Base-by-base conservation (phyloP, 352 stramenopile species). In the Stephanocyclus meneghinianus region DNA sequence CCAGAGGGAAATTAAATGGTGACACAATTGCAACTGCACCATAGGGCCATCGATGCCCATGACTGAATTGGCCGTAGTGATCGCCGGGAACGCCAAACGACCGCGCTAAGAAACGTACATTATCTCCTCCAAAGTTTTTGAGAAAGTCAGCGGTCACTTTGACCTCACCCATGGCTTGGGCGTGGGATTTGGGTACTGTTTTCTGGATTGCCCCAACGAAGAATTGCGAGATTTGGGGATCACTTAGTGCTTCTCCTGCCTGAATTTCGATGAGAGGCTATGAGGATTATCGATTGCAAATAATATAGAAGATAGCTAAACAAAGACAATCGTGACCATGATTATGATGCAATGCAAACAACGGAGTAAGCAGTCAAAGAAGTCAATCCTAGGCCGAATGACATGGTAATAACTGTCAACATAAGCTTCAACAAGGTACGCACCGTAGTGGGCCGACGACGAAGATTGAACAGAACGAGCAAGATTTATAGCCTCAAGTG, bases 1-100 rank as follows among this genome's bases (percentile, higher is more conserved):
- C 96, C 90, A 99, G 48, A 80, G 97, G 93, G 81, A 99, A 99
- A 88, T 99, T 99, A 89, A 99, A 99, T 8, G 97, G 97, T 70
- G 96, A 96, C 62, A 99, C 96, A 21, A 99, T 91, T 32, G 96
- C 95, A 21, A 99, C 96, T 2, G 96, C 94, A 21, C 97, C 97
- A 76, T 91, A 96, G 11, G 97, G 97, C 96, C 96, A 99, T 63
- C 96, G 95, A 90, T 98, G 96, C 44, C 97, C 96, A 68, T 95
- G 83, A 67, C 92, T 98, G 50, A 95, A 91, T 89, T 99, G 97
- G 30, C 97, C 97, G 64, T 93, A 88, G 86, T 99, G 96, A 90
- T 99, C 97, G 40, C 97, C 97, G 0, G 96, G 95, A 16, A 99
- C 96, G 35, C 90, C 95, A 81, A 99, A 98, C 50, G 95, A 98